Evolutionary conservation across 1,284 basidiomycete species (phyloP), one percentile per base, ranked within the genome.

Genomic region (Fomitopsis schrenkii): DNA sequence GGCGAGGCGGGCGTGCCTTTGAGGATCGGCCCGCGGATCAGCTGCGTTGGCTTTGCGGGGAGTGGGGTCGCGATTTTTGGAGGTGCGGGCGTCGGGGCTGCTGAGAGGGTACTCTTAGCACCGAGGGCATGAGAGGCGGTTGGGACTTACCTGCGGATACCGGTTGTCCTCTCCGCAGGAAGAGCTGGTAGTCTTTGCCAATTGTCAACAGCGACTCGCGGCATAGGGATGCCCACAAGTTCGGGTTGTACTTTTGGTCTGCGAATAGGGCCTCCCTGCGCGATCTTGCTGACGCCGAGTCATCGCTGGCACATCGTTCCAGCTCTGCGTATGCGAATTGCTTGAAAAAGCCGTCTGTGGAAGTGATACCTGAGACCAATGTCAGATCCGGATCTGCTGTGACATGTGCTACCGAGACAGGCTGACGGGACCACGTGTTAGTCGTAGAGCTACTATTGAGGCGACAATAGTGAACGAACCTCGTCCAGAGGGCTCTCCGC

Each of bases 201-300:
- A 94, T 76, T 9, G 81, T 72, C 6, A 87, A 64, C 2, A 93
- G 78, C 26, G 83, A 79, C 58, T 86, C 83, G 3, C 88, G 79
- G 14, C 79, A 78, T 28, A 91, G 75, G 3, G 79, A 79, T 35
- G 76, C 77, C 90, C 91, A 93, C 4, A 89, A 71, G 58, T 76
- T 85, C 0, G 87, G 87, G 28, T 78, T 81, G 52, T 83, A 81
- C 66, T 87, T 89, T 69, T 90, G 86, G 67, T 93, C 90, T 1
- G 79, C 80, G 68, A 92, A 92, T 1, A 93, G 72, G 0, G 82
- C 79, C 1, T 80, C 77, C 7, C 90, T 79, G 40, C 79, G 64
- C 0, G 78, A 68, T 14, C 74, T 70, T 0, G 79, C 80, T 5
- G 74, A 63, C 0, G 77, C 57, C 3, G 77, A 75, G 15, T 77